Conservation (phyloP, 2,329 filamentous ascomycete genomes). For the Penicillium sp. region DNA sequence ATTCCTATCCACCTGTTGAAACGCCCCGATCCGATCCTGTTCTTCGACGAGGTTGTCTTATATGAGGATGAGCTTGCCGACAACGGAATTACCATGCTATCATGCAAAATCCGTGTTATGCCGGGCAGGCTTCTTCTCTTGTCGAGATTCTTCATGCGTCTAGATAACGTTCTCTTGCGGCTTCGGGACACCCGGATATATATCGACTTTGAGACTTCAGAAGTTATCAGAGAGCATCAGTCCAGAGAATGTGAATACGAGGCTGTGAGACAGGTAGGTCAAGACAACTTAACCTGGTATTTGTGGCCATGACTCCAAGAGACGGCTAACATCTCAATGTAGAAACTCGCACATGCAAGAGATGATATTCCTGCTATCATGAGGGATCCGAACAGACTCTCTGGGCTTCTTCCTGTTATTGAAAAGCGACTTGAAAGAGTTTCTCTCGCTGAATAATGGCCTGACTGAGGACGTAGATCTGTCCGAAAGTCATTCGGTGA, state of each 20-base stretch:
- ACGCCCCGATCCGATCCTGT: conserved; percentile 88
- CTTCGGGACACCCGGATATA: conserved; percentile 91
- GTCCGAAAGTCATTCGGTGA: background rate
- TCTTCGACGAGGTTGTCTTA: conserved; percentile 94
- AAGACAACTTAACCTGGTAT: background rate
- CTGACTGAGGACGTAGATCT: background rate
- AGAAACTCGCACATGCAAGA: conserved; percentile 60
- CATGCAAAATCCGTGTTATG: conserved; percentile 92
- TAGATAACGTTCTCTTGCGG: conserved; percentile 87
- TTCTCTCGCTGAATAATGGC: conserved; percentile 26
- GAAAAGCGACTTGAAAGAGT: conserved; percentile 68
- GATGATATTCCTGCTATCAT: conserved; percentile 78
- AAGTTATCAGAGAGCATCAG: conserved; percentile 87
- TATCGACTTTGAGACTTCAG: conserved; percentile 79
- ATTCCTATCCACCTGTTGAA: conserved; percentile 88
- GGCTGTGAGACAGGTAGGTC: conserved; percentile 70
- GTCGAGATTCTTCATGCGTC: conserved; percentile 84
- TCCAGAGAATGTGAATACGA: conserved; percentile 84
- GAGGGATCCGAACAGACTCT: conserved; percentile 78
- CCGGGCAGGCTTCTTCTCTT: conserved; percentile 84
- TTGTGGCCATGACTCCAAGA: background rate
- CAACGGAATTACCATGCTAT: conserved; percentile 90
- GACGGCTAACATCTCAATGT: conserved; percentile 9
- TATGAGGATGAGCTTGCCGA: conserved; percentile 98
- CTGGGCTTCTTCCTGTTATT: conserved; percentile 71